These are phyloP conservation scores for Entomortierella beljakovae DNA, from an alignment of 192 early-diverging fungal genomes.

Conservation along the genomic window DNA sequence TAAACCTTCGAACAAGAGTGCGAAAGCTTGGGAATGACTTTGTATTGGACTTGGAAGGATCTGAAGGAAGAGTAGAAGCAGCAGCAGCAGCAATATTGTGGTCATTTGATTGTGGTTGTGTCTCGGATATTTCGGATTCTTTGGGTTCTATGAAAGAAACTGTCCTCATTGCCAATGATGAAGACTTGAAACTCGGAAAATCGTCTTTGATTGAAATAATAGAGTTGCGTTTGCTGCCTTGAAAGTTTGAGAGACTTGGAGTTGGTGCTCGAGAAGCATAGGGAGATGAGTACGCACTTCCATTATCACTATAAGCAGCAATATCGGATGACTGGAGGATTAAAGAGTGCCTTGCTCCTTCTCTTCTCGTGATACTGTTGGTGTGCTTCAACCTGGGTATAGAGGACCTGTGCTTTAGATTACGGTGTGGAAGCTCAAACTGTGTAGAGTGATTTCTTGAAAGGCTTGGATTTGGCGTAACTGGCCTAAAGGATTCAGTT, in stretches of 20 bases:
- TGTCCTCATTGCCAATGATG: slow-evolving; percentile 32
- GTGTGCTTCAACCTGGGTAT: slow-evolving; percentile 32
- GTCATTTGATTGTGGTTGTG: background rate
- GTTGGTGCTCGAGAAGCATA: slow-evolving; percentile 27
- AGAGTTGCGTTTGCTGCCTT: slow-evolving; percentile 18
- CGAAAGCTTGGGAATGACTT: slow-evolving; percentile 35
- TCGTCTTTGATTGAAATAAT: slow-evolving; percentile 18
- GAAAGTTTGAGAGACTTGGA: background rate
- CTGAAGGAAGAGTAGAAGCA: background rate
- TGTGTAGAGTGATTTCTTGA: slow-evolving; percentile 29
- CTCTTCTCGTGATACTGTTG: slow-evolving; percentile 4
- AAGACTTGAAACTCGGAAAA: slow-evolving; percentile 25
- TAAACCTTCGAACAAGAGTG: slow-evolving; percentile 18
- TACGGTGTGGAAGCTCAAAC: slow-evolving; percentile 22
- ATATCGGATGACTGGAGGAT: background rate
- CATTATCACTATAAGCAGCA: slow-evolving; percentile 1
- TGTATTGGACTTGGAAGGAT: background rate
- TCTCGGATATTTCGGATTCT: background rate
- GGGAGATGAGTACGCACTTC: slow-evolving; percentile 7
- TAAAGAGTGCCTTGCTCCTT: background rate
- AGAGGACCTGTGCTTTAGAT: slow-evolving; percentile 33
- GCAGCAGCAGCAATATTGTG: too few relatives aligned
- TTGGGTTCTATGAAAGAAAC: slow-evolving; percentile 35
- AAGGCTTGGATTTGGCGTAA: slow-evolving; percentile 29
- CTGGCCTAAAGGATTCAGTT: slow-evolving; percentile 19